Evolutionary conservation across 2,329 filamentous ascomycete species (phyloP), one percentile per base, ranked within the genome.

Genomic region (Trichocomaceae sp.): DNA sequence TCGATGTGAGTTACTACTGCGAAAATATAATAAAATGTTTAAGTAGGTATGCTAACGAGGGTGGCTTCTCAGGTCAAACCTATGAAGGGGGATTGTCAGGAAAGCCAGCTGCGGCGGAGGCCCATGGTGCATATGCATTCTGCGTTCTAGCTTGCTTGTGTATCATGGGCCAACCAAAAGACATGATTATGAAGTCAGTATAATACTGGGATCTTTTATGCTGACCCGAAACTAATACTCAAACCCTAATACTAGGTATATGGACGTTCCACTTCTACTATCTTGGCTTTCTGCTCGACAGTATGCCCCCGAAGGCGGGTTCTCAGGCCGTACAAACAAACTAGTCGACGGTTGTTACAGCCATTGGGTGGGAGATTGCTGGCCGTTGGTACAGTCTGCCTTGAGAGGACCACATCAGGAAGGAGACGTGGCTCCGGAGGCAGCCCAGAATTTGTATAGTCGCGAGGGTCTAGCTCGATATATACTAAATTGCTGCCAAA

Each of bases 341-440:
- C 80, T 99, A 31, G 93, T 97, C 31, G 93, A 99, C 71, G 93
- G 92, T 46, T 99, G 93, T 75, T 99, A 99, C 75, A 95, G 89
- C 69, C 92, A 96, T 72, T 99, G 93, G 93, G 87, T 96, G 33
- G 93, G 93, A 53, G 88, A 87, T 53, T 97, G 91, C 75, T 99
- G 91, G 89, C 86, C 92, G 46, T 74, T 99, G 60, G 78, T 97
- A 62, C 87, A 96, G 75, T 88, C 89, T 55, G 85, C 85, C 53
- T 74, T 93, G 56, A 80, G 81, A 61, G 82, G 80, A 26, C 75
- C 77, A 54, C 72, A 70, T 52, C 59, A 62, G 51, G 59, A 62
- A 44, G 51, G 61, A 29, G 58, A 58, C 20, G 58, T 60, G 45
- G 58, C 62, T 5, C 57, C 63, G 13, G 58, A 61, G 15, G 57